Base-by-base conservation (phyloP, 352 stramenopile genomes). In the Vaucheria bursata region DNA sequence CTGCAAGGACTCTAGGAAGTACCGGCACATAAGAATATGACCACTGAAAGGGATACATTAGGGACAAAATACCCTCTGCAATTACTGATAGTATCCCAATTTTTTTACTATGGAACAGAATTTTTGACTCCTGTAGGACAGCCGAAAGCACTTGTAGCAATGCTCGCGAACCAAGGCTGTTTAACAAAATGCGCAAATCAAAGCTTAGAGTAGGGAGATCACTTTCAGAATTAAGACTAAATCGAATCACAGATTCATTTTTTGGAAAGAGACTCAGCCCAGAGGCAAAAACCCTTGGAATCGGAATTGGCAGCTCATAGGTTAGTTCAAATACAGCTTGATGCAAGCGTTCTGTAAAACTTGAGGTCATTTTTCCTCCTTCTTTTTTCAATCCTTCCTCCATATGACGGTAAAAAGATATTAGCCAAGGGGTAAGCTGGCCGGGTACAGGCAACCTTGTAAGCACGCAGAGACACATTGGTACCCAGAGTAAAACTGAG, bases 21-120 rank as follows among this genome's bases (percentile, higher is more conserved):
- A 94, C 87, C 0, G 90, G 89, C 18, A 90, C 87, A 78, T 94
- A 95, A 68, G 93, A 89, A 72, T 95, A 90, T 74, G 89, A 93
- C 90, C 90, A 95, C 64, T 89, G 88, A 71, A 94, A 91, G 12
- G 90, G 90, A 31, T 90, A 89, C 32, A 94, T 81, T 39, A 95
- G 85, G 50, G 88, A 89, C 32, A 91, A 89, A 52, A 94, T 87
- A 1, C 89, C 88, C 68, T 95, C 90, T 0, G 89, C 89, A 29
- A 90, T 92, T 34, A 87, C 87, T 3, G 89, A 90, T 49, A 95
- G 78, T 31, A 93, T 75, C 29, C 90, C 90, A 50, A 93, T 91
- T 79, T 93, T 88, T 7, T 83, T 88, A 12, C 88, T 90, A 35
- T 94, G 87, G 6, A 95, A 85, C 29, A 95, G 87, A 72, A 94